These are phyloP conservation scores for Coprinellus micaceus DNA, from an alignment of 768 basidiomycete species.

Conservation along the genomic window DNA sequence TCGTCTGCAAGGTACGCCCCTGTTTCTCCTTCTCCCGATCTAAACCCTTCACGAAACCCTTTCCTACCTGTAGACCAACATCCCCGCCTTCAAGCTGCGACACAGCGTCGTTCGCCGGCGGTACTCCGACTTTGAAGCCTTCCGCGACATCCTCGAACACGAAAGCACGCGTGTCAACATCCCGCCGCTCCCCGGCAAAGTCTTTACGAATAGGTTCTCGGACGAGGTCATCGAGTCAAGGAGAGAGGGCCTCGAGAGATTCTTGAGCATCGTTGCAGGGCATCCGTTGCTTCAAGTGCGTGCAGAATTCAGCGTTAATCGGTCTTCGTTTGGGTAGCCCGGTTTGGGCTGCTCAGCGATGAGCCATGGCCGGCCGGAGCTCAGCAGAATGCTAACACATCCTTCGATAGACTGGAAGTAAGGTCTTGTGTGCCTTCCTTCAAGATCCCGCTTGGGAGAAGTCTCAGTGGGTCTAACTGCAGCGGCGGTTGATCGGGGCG, in stretches of 20 bases:
- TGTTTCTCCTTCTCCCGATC: conserved; percentile 4
- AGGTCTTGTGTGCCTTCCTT: conserved; percentile 92
- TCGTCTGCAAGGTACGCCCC: conserved; percentile 83
- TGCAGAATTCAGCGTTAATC: background rate
- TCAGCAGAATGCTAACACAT: background rate
- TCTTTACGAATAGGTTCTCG: conserved; percentile 97
- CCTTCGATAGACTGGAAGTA: conserved; percentile 79
- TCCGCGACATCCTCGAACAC: conserved; percentile 95
- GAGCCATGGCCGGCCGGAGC: background rate
- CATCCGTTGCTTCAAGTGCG: conserved; percentile 92
- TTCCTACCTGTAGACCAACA: conserved; percentile 72
- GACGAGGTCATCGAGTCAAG: conserved; percentile 94
- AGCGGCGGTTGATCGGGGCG: too few species aligned
- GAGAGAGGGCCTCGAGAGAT: conserved; percentile 90
- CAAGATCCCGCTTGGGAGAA: conserved; percentile 94
- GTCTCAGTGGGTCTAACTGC: conserved; percentile 72
- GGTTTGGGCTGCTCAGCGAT: background rate
- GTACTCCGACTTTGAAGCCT: conserved; percentile 94
- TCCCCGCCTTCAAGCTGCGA: conserved; percentile 97
- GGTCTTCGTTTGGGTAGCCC: background rate
- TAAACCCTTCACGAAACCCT: background rate
- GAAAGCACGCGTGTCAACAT: conserved; percentile 98
- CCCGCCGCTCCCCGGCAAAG: conserved; percentile 94
- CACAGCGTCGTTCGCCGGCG: conserved; percentile 85
- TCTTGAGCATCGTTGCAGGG: conserved; percentile 93